phyloP scores from a whole-genome alignment of 768 basidiomycete genomes.

The Tylopilus vinaceipallidus region DNA sequence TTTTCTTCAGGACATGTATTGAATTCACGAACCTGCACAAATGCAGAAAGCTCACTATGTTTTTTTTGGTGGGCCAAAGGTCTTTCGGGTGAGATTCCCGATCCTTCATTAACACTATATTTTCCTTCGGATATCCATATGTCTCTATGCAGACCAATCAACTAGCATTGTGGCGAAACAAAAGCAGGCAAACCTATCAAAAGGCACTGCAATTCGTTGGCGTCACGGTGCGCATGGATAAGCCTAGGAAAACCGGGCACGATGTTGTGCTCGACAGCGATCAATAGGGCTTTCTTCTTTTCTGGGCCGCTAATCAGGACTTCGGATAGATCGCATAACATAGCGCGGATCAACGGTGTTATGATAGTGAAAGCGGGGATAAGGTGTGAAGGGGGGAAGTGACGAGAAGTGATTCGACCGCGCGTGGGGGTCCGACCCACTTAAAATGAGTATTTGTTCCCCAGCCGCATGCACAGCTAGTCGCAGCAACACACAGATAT shows the following conservation, averaged over 20 bases:
- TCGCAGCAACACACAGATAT: no score
- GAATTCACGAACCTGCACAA: not conserved
- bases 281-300: slow-evolving; percentile 24
- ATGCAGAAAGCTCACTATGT: slow-evolving; percentile 39
- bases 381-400: slow-evolving; percentile 7
- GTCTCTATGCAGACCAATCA: slow-evolving; percentile 24
- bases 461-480: slow-evolving; percentile 8
- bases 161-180: not conserved
- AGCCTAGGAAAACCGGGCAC: slow-evolving; percentile 1
- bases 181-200: slow-evolving; percentile 21
- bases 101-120: slow-evolving; percentile 48
- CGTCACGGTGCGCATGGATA: slow-evolving; percentile 15
- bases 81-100: slow-evolving; percentile 20
- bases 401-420: not conserved
- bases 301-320: not conserved
- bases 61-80: slow-evolving; percentile 40
- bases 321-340: slow-evolving; percentile 3
- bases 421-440: not conserved
- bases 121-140: slow-evolving; percentile 37
- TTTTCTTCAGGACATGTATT: slow-evolving; percentile 31
- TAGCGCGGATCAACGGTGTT: not conserved
- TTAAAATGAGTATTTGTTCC: not conserved
- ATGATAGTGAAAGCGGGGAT: slow-evolving; percentile 1
- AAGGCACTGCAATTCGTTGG: slow-evolving; percentile 10
- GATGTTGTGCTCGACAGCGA: slow-evolving; percentile 16